Evolutionary conservation across 441 rosid genomes (phyloP).

Genomic region (Omphalea diandra): DNA sequence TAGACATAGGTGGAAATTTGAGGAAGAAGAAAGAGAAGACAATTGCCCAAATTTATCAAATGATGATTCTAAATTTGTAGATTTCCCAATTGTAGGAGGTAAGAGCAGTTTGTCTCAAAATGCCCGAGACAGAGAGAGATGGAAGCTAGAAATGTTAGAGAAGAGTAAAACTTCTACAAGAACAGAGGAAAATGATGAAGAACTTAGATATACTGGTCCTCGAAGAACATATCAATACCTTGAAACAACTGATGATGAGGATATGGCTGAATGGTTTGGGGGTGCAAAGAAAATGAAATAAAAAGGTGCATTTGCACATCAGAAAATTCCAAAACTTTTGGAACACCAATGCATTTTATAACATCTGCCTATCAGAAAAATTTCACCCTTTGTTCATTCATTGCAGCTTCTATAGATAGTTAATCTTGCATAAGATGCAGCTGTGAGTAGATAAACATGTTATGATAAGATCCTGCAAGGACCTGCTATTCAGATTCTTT

Average conservation of each 20-base stretch:
- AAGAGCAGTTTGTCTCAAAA: slow-evolving; percentile 45
- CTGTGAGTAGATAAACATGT: neutral
- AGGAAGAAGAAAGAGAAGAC: slow-evolving; percentile 34
- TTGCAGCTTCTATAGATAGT: neutral
- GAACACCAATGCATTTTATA: no score
- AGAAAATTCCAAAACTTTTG: neutral
- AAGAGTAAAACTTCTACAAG: slow-evolving; percentile 21
- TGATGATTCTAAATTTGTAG: slow-evolving; percentile 32
- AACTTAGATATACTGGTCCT: slow-evolving; percentile 15
- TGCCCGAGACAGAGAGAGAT: slow-evolving; percentile 39
- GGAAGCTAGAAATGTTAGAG: slow-evolving; percentile 52
- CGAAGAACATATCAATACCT: slow-evolving; percentile 32
- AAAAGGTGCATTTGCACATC: neutral
- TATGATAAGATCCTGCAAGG: neutral
- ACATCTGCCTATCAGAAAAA: no score
- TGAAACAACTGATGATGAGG: slow-evolving; percentile 51
- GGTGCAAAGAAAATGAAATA: slow-evolving; percentile 14
- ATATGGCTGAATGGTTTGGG: slow-evolving; percentile 72
- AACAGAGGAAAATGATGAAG: slow-evolving; percentile 27
- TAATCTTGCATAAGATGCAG: neutral
- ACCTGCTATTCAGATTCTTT: neutral
- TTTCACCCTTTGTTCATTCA: neutral
- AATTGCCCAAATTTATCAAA: slow-evolving; percentile 14
- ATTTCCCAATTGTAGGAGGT: slow-evolving; percentile 67
- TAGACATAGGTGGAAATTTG: slow-evolving; percentile 47